Conservation (phyloP, 306 rosid species). For the Hippophae tibetana region DNA sequence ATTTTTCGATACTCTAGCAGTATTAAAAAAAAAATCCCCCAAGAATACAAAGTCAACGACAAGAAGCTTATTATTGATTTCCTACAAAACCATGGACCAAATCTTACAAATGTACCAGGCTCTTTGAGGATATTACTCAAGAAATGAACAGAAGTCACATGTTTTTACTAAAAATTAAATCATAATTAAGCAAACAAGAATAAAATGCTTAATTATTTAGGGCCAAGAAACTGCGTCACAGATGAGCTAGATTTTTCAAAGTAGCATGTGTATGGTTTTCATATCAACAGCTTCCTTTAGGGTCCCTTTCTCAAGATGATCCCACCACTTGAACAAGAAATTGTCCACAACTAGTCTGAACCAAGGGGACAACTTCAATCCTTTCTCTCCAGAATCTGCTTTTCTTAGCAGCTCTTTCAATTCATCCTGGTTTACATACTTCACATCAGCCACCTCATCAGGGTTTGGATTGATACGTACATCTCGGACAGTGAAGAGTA, state of each 20-base stretch:
- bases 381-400: conserved; percentile 86
- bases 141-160: no score
- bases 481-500: conserved; percentile 79
- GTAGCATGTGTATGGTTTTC: conserved; percentile 84
- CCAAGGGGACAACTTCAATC: conserved; percentile 97
- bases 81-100: no score
- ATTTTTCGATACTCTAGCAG: no score
- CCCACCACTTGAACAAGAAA: conserved; percentile 98
- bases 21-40: no score
- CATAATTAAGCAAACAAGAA: not conserved
- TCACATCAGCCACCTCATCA: conserved; percentile 75
- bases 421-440: conserved; percentile 69
- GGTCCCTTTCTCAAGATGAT: conserved; percentile 65
- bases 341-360: conserved; percentile 95
- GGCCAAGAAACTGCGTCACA: not conserved
- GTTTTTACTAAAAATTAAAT: no score
- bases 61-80: no score
- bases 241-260: conserved; percentile 15
- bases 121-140: no score
- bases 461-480: conserved; percentile 71
- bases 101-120: no score
- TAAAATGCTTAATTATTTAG: conserved; percentile 11
- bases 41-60: no score
- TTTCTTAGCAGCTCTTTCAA: conserved; percentile 90
- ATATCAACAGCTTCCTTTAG: conserved; percentile 67